phyloP scores from a whole-genome alignment of 2,329 filamentous ascomycete genomes.

The Xylaria sp. region DNA sequence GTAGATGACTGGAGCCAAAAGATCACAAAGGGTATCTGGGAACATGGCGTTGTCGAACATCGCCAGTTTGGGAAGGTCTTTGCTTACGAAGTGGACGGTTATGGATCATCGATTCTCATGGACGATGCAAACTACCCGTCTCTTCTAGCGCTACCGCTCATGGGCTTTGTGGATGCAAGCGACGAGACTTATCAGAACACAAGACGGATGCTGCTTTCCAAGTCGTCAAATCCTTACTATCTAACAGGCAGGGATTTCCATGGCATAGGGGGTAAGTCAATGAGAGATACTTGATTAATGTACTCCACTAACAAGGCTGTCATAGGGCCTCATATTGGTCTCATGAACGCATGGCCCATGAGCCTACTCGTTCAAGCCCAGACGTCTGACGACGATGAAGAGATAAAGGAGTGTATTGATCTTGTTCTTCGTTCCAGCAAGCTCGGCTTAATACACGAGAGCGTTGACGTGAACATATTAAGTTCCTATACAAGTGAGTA shows the following conservation, averaged over 20 bases:
- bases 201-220: slow-evolving; percentile 77
- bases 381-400: slow-evolving; percentile 83
- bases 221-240: slow-evolving; percentile 87
- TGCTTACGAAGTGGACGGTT: slow-evolving; percentile 89
- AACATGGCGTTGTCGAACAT: slow-evolving; percentile 83
- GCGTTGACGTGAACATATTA: slow-evolving; percentile 78
- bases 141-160: slow-evolving; percentile 78
- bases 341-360: slow-evolving; percentile 97
- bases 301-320: slow-evolving; percentile 18
- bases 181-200: slow-evolving; percentile 88
- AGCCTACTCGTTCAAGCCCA: slow-evolving; percentile 90
- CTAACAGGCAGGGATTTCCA: slow-evolving; percentile 79
- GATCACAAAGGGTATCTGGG: slow-evolving; percentile 81
- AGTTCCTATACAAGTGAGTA: slow-evolving; percentile 77
- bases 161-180: slow-evolving; percentile 75
- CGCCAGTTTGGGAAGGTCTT: slow-evolving; percentile 81
- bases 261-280: slow-evolving; percentile 81
- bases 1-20: slow-evolving; percentile 68
- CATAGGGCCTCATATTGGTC: slow-evolving; percentile 74
- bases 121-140: slow-evolving; percentile 91
- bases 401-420: slow-evolving; percentile 79
- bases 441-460: slow-evolving; percentile 90
- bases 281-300: slow-evolving; percentile 22
- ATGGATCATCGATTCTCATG: slow-evolving; percentile 84
- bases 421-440: slow-evolving; percentile 79